Conservation (phyloP, 108 stramenopile species). For the Nitzschia inconspicua region DNA sequence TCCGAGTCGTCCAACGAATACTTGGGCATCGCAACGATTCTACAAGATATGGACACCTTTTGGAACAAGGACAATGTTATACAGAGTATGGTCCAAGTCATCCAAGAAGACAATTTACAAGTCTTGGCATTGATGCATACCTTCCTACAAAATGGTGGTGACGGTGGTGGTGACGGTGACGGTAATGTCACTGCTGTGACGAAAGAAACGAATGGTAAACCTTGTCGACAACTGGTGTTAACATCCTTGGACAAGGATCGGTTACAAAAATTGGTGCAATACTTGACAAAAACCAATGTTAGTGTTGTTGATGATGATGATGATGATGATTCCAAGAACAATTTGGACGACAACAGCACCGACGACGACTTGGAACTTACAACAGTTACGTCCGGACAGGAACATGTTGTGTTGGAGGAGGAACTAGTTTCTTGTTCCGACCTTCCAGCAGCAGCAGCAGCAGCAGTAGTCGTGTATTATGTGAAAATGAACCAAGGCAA, state of each 20-base stretch:
- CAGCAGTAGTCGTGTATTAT: constrained; percentile 7
- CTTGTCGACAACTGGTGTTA: too few species aligned
- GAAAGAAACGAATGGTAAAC: too few species aligned
- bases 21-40: constrained; percentile 73
- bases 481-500: constrained; percentile 58
- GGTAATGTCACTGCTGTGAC: constrained; percentile 29
- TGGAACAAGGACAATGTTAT: background rate
- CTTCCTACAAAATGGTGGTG: constrained; percentile 13
- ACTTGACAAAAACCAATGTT: constrained; percentile 8
- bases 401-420: too few species aligned
- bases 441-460: constrained; percentile 13
- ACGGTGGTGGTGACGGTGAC: constrained; percentile 34
- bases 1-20: background rate
- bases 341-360: too few species aligned
- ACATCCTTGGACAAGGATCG: too few species aligned
- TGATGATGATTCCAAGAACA: too few species aligned
- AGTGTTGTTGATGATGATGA: constrained; percentile 11
- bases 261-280: too few species aligned
- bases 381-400: too few species aligned
- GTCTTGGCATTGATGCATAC: background rate
- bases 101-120: background rate
- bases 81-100: background rate
- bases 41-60: constrained; percentile 49
- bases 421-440: too few species aligned
- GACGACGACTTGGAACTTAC: too few species aligned